Evolutionary conservation across 2,329 filamentous ascomycete species (phyloP).

Genomic region (Microcyclospora pomicola): DNA sequence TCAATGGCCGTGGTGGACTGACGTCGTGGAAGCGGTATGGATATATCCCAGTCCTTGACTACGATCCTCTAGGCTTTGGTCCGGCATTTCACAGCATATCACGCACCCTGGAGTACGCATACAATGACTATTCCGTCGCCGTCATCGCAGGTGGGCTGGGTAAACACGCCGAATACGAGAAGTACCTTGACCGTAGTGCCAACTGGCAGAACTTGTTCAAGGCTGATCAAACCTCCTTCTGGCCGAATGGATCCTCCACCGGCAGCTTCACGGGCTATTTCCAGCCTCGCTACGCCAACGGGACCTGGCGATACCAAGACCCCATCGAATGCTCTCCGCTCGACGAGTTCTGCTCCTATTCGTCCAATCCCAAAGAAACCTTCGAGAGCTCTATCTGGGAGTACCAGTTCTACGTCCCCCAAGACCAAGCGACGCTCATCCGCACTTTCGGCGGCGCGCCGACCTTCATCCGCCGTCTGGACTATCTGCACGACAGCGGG

Average conservation of each 20-base stretch:
- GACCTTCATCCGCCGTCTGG: constrained; percentile 24
- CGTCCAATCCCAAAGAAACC: constrained; percentile 44
- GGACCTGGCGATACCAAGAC: constrained; percentile 54
- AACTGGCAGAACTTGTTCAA: constrained; percentile 66
- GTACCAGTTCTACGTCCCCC: constrained; percentile 46
- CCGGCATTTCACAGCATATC: constrained; percentile 54
- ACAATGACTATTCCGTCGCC: constrained; percentile 54
- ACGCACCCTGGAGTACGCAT: constrained; percentile 57
- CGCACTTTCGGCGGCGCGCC: constrained; percentile 27
- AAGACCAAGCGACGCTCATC: constrained; percentile 25
- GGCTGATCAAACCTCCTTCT: constrained; percentile 37
- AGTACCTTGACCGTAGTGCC: constrained; percentile 48
- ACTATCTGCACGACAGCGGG: constrained; percentile 28
- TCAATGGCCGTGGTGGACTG: constrained; percentile 55
- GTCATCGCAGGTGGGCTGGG: constrained; percentile 48
- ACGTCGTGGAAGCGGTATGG: constrained; percentile 55
- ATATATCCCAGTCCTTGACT: constrained; percentile 28
- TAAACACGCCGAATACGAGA: constrained; percentile 36
- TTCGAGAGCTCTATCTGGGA: constrained; percentile 61
- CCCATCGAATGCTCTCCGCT: constrained; percentile 40
- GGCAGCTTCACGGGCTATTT: constrained; percentile 52
- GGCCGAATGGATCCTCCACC: constrained; percentile 40
- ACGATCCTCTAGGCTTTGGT: constrained; percentile 56
- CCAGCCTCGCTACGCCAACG: constrained; percentile 52
- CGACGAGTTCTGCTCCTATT: constrained; percentile 36